Evolutionary conservation across 805 yeast species (phyloP).

Genomic region (Sungouiozyma ichnusensis): DNA sequence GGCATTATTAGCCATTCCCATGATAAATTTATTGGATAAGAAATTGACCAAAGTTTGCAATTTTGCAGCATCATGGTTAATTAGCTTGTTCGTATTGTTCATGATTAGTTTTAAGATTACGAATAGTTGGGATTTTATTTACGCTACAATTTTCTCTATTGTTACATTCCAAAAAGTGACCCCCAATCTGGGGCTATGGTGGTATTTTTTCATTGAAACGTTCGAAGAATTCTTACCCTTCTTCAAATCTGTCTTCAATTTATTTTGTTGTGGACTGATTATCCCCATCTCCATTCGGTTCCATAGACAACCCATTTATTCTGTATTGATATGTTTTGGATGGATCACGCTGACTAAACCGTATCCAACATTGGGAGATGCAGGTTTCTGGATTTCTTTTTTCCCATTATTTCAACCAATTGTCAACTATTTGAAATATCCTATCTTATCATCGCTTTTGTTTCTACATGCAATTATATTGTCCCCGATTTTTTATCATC

Average conservation of each 20-base stretch:
- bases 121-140: slow-evolving; percentile 38
- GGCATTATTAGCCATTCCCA: slow-evolving; percentile 47
- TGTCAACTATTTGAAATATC: slow-evolving; percentile 37
- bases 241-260: slow-evolving; percentile 72
- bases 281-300: slow-evolving; percentile 70
- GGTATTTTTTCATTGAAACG: slow-evolving; percentile 96
- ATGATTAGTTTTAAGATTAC: slow-evolving; percentile 30
- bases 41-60: background rate
- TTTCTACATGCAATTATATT: slow-evolving; percentile 51
- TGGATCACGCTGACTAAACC: slow-evolving; percentile 60
- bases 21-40: slow-evolving; percentile 3
- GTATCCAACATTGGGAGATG: slow-evolving; percentile 78
- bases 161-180: slow-evolving; percentile 57
- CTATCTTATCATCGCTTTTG: slow-evolving; percentile 40
- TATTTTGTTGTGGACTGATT: slow-evolving; percentile 55
- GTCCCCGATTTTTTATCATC: slow-evolving; percentile 81
- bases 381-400: slow-evolving; percentile 45
- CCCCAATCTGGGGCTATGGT: slow-evolving; percentile 95
- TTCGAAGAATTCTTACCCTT: slow-evolving; percentile 81
- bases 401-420: slow-evolving; percentile 37
- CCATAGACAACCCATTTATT: slow-evolving; percentile 46
- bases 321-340: slow-evolving; percentile 38
- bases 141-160: slow-evolving; percentile 45
- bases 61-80: slow-evolving; percentile 1
- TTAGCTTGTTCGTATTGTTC: slow-evolving; percentile 16